Evolutionary conservation across 495 filamentous ascomycete species (phyloP), one percentile per base, ranked within the genome.

Genomic region (Viridothelium virens): DNA sequence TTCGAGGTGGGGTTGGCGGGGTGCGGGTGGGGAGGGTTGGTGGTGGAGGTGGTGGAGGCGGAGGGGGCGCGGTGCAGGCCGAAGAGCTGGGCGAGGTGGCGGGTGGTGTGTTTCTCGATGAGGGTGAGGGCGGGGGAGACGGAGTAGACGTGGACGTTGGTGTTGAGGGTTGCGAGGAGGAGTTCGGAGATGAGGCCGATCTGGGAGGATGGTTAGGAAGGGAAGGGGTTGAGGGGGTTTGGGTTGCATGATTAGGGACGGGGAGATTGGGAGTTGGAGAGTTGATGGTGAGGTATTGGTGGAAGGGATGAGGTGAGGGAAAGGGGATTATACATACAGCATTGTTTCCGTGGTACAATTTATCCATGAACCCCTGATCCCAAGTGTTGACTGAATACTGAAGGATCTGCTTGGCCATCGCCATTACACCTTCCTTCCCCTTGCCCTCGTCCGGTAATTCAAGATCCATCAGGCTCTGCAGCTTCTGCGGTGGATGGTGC

Each of bases 331-430:
- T 12, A 71, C 82, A 46, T 69, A 87, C 89, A 16, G 92, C 86
- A 76, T 94, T 92, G 36, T 90, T 94, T 62, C 85, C 87, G 31
- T 88, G 87, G 75, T 96, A 97, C 39, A 96, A 79, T 79, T 96
- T 96, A 76, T 96, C 91, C 74, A 97, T 76, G 77, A 98, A 96
- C 7, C 92, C 94, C 72, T 92, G 91, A 75, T 93, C 88, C 92
- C 93, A 97, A 39, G 93, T 97, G 76, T 97, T 97, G 71, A 96
- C 93, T 61, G 86, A 89, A 78, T 94, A 90, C 63, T 83, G 80
- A 63, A 96, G 80, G 39, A 95, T 79, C 69, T 85, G 82, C 67
- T 84, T 77, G 37, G 93, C 80, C 2, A 84, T 77, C 33, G 83
- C 74, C 31, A 93, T 75, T 62, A 96, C 74, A 0, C 91, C 91